A percentile compares a stretch with the other conserved stretches of the same genome.
Evolutionary conservation across 2,329 filamentous ascomycete species (phyloP).

Genomic region (Chrysosphaeria jannelii): DNA sequence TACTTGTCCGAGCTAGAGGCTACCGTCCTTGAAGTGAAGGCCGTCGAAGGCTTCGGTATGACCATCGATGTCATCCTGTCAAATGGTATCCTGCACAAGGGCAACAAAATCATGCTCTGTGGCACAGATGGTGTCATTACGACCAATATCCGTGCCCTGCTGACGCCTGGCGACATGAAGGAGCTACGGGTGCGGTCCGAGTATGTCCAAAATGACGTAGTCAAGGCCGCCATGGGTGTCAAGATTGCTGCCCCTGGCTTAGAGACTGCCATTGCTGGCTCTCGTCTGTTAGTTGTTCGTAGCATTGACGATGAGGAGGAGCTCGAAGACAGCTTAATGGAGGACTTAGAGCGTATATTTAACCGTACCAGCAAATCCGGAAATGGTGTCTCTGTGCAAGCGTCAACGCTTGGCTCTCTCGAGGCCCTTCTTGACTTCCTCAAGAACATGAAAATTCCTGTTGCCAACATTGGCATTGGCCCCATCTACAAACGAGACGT

Average conservation of each 20-base stretch:
- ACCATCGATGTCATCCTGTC: conserved; percentile 93
- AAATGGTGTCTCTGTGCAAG: conserved; percentile 86
- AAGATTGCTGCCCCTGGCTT: conserved; percentile 95
- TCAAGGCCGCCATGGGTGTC: conserved; percentile 92
- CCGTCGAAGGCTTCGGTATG: conserved; percentile 94
- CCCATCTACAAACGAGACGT: conserved; percentile 96
- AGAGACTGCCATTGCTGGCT: conserved; percentile 87
- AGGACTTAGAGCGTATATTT: conserved; percentile 71
- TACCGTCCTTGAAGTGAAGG: conserved; percentile 95
- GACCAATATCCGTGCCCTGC: conserved; percentile 78
- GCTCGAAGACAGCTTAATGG: conserved; percentile 85
- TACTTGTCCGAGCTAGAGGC: conserved; percentile 94
- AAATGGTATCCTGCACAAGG: conserved; percentile 82
- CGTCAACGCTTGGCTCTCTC: conserved; percentile 85
- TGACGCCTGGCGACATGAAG: conserved; percentile 78
- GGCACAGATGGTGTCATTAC: conserved; percentile 89
- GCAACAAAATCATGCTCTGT: conserved; percentile 80
- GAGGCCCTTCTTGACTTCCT: conserved; percentile 93
- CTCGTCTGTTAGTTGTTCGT: conserved; percentile 74
- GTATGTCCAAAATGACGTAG: conserved; percentile 97
- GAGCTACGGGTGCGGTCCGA: conserved; percentile 84
- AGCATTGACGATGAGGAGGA: conserved; percentile 93
- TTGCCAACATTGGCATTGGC: conserved; percentile 88
- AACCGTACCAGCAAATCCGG: conserved; percentile 76
- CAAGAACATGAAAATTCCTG: conserved; percentile 84